Evolutionary conservation across 768 basidiomycete genomes (phyloP), one percentile per base, ranked within the genome.

Genomic region (Auricularia sp.): DNA sequence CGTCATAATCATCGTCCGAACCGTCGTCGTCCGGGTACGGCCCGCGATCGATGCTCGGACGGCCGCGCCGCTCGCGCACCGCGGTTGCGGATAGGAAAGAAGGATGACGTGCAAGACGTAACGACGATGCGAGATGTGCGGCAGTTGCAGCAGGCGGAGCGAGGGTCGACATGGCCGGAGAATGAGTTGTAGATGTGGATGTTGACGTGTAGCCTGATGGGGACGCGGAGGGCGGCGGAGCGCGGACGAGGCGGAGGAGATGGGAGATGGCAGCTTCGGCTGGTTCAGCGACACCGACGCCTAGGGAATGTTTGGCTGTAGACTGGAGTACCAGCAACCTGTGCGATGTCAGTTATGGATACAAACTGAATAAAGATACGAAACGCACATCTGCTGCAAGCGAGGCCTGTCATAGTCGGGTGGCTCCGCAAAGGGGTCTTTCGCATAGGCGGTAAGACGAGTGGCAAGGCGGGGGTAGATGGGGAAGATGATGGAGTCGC

Each of bases 21-120:
- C n/a, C 54, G 34, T 59, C 29, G 33, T 59, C 14, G 6, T 35
- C 29, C 14, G 56, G 39, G 39, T 42, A 42, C 39, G 39, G 56
- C 29, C 11, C 34, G 56, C 24, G 16, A 10, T n/a, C 14, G 34
- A 14, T 29, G 24, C 24, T 14, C 11, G 63, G 18, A 14, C 90
- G 82, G 11, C 91, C 91, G 42, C 91, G 80, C 29, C 91, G 79
- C 72, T 93, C 92, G 62, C 91, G 82, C 29, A 92, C 91, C 11
- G 83, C 76, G 6, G 85, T 87, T 2, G 84, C 88, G 4, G 86
- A 85, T 33, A 91, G 76, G 76, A 92, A 92, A 56, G 83, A 87
- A 0, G 87, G 86, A 0, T 86, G 79, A 67, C 79, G 80, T 37
- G 76, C 68, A 54, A 47, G 54, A 51, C 63, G 74, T 65, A 29